A percentile compares a stretch with the other conserved stretches of the same genome.
phyloP scores from a whole-genome alignment of 75 land plant genomes.

The Picea sitchensis region DNA sequence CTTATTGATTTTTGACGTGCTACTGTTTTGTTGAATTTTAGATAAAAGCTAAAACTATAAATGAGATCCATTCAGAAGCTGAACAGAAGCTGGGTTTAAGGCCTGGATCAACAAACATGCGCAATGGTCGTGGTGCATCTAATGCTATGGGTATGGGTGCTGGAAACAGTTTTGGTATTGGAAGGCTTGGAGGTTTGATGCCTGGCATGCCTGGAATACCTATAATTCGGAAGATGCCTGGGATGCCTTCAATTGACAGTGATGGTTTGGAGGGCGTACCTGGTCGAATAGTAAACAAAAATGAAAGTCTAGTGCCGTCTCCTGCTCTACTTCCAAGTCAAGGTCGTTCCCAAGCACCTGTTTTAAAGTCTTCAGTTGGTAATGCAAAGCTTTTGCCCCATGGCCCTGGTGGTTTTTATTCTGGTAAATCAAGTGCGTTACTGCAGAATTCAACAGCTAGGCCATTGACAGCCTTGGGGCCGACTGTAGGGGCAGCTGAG shows the following conservation, averaged over 20 bases:
- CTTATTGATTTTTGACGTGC: not conserved
- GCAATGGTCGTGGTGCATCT: conserved; percentile 54
- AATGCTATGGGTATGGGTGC: conserved; percentile 20
- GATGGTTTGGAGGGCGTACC: conserved; percentile 64
- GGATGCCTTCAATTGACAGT: conserved; percentile 56
- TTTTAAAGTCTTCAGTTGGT: conserved; percentile 17
- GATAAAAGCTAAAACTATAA: conserved; percentile 89
- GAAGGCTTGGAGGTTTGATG: conserved; percentile 81
- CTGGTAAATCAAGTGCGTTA: conserved; percentile 68
- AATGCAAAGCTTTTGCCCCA: conserved; percentile 66
- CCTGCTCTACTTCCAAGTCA: conserved; percentile 9
- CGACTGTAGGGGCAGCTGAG: conserved; percentile 10
- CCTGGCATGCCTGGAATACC: conserved; percentile 75
- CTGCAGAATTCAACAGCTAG: conserved; percentile 42
- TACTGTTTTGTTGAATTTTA: conserved; percentile 14
- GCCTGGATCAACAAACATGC: conserved; percentile 60
- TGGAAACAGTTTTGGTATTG: conserved; percentile 24
- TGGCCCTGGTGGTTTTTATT: conserved; percentile 45
- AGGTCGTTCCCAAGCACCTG: conserved; percentile 30
- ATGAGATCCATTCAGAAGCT: conserved; percentile 90
- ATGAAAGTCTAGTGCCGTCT: conserved; percentile 12
- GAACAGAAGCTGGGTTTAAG: conserved; percentile 82
- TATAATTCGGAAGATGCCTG: conserved; percentile 56
- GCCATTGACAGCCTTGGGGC: not conserved
- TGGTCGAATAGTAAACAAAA: conserved; percentile 33